Evolutionary conservation across 148 eudicot species (phyloP).

Genomic region (Dianthus caryophyllus): DNA sequence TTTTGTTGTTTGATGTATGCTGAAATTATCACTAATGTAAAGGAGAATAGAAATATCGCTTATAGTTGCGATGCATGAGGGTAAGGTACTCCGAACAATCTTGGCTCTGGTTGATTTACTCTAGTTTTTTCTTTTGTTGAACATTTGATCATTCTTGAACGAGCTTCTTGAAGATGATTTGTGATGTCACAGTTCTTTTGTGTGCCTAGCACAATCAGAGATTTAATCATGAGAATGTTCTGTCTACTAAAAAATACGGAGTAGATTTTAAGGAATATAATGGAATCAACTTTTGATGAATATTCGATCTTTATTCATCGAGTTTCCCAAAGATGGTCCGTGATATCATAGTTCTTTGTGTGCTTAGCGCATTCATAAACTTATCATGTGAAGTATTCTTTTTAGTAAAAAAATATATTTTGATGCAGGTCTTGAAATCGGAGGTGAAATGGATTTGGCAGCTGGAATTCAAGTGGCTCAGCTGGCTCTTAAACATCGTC

Average conservation of each 20-base stretch:
- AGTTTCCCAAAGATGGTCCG: neutral
- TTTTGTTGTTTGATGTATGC: neutral
- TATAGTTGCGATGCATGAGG: neutral
- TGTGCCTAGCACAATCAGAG: no score
- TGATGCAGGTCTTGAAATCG: constrained; percentile 71
- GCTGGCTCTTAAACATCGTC: constrained; percentile 97
- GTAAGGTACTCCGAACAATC: no score
- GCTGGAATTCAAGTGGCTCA: constrained; percentile 97
- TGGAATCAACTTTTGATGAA: no score
- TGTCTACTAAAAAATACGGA: no score
- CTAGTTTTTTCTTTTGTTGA: no score
- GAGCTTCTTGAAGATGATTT: no score
- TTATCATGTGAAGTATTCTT: neutral
- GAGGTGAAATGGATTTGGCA: constrained; percentile 95
- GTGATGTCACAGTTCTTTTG: no score
- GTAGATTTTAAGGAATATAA: no score
- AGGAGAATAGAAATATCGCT: neutral
- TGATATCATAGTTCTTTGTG: neutral
- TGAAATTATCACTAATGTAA: neutral
- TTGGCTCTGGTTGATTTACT: no score
- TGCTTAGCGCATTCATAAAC: neutral
- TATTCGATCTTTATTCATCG: no score
- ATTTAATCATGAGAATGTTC: no score
- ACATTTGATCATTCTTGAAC: neutral
- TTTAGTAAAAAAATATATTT: constrained; percentile 11